phyloP scores from a whole-genome alignment of 1,139 yeast species.

The Saccharomyces hybrid region DNA sequence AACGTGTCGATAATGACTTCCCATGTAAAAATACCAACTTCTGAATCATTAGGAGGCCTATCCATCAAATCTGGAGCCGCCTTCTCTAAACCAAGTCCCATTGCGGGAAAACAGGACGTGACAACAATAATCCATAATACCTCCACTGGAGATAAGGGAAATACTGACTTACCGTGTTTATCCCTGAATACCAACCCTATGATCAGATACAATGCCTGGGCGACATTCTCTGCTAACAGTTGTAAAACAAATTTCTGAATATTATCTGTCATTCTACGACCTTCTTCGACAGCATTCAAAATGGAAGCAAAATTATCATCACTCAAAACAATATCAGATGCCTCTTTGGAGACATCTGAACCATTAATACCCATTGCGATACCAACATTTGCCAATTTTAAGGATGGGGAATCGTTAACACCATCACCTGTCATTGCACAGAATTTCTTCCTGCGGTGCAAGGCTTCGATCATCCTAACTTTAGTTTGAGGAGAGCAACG shows the following conservation, averaged over 20 bases:
- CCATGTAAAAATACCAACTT: conserved; percentile 71
- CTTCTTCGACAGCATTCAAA: conserved; percentile 88
- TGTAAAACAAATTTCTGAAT: conserved; percentile 91
- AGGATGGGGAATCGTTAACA: conserved; percentile 98
- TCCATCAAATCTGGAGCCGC: conserved; percentile 93
- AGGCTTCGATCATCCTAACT: conserved; percentile 83
- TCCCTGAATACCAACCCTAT: conserved; percentile 64
- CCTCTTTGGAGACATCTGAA: conserved; percentile 97
- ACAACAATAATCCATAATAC: conserved; percentile 94
- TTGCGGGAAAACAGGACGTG: conserved; percentile 99
- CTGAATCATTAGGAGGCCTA: conserved; percentile 85
- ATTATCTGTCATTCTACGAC: conserved; percentile 90
- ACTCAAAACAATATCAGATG: conserved; percentile 94
- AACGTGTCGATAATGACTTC: conserved; percentile 65
- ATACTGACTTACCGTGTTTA: conserved; percentile 57
- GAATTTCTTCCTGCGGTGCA: conserved; percentile 86
- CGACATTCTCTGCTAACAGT: conserved; percentile 91
- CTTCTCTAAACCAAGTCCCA: conserved; percentile 93
- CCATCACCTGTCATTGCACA: conserved; percentile 99
- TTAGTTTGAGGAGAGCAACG: conserved; percentile 97
- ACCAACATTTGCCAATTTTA: conserved; percentile 94
- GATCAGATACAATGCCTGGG: conserved; percentile 76
- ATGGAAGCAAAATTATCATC: conserved; percentile 96
- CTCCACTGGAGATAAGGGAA: conserved; percentile 96
- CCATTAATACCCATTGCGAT: conserved; percentile 97